Evolutionary conservation across 495 filamentous ascomycete genomes (phyloP), one percentile per base, ranked within the genome.

Genomic region (Penicillium malachiteum): DNA sequence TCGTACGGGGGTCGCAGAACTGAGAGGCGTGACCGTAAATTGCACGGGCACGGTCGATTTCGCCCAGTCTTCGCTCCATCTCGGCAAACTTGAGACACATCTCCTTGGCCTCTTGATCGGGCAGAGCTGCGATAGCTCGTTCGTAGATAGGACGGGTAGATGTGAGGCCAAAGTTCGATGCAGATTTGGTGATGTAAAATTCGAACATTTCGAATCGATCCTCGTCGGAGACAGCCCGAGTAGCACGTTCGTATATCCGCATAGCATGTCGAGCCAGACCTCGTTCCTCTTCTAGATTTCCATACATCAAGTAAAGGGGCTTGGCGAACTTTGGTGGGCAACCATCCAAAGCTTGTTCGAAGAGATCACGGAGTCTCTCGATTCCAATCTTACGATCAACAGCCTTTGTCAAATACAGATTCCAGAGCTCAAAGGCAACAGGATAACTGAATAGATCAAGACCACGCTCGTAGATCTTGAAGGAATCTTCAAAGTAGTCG

Each of bases 1-100:
- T 91, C 3, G 90, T 96, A 14, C 94, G 81, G 13, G 94, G 94
- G 73, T 99, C 94, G 71, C 91, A 95, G 77, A 97, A 99, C 66
- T 99, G 94, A 12, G 90, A 95, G 14, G 89, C 94, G 66, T 99
- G 94, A 9, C 91, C 94, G 63, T 93, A 99, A 56, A 99, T 96
- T 7, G 91, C 91, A 61, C 94, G 80, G 7, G 94, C 93, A 40
- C 95, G 86, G 69, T 99, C 94, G 66, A 99, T 96, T 71, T 99
- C 94, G 50, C 94, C 94, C 0, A 99, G 84, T 16, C 94, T 71
- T 62, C 95, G 84, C 79, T 99, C 94, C 95, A 97, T 97, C 68
- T 99, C 94, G 8, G 94, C 95, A 58, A 97, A 99, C 68, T 97
- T 97, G 65, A 97, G 84, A 73, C 95, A 97, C 95, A 97, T 99